A percentile compares a stretch with the other conserved stretches of the same genome.
These are phyloP conservation scores for Aspergillus panamensis DNA, from an alignment of 495 filamentous ascomycete species.

Conservation along the genomic window DNA sequence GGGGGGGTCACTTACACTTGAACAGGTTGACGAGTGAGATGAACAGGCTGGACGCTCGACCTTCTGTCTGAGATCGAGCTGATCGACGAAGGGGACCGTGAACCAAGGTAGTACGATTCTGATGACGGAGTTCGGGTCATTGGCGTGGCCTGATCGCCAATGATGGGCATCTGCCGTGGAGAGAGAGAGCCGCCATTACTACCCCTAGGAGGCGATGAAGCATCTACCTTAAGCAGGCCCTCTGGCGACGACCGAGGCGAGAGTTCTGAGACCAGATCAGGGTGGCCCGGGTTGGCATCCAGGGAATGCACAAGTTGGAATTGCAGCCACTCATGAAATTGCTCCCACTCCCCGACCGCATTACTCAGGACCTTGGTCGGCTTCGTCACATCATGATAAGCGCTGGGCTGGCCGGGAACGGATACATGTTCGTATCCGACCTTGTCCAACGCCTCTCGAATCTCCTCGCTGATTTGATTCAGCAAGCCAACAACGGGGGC, in stretches of 20 bases:
- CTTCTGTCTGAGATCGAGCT: constrained; percentile 5
- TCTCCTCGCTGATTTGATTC: constrained; percentile 12
- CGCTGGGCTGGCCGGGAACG: constrained; percentile 3
- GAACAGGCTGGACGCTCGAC: neutral
- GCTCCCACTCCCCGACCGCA: constrained; percentile 14
- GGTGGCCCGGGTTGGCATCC: neutral
- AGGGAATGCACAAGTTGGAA: constrained; percentile 13
- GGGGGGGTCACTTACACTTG: constrained; percentile 6
- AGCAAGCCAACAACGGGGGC: constrained; percentile 8
- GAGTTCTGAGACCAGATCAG: neutral
- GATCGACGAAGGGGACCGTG: neutral
- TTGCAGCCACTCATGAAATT: constrained; percentile 13
- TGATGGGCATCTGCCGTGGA: neutral
- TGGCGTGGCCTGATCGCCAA: neutral
- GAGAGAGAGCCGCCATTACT: neutral
- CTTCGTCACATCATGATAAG: neutral
- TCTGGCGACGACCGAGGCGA: neutral
- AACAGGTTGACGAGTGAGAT: constrained; percentile 5
- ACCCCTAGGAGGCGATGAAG: neutral
- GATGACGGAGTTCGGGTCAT: constrained; percentile 1
- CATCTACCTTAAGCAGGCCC: neutral
- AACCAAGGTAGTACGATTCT: constrained; percentile 1
- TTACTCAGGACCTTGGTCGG: constrained; percentile 4
- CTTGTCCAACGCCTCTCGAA: constrained; percentile 8
- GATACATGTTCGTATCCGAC: constrained; percentile 9